These are phyloP conservation scores for Pseudocercospora crystallina DNA, from an alignment of 2,329 filamentous ascomycete species.

Conservation along the genomic window DNA sequence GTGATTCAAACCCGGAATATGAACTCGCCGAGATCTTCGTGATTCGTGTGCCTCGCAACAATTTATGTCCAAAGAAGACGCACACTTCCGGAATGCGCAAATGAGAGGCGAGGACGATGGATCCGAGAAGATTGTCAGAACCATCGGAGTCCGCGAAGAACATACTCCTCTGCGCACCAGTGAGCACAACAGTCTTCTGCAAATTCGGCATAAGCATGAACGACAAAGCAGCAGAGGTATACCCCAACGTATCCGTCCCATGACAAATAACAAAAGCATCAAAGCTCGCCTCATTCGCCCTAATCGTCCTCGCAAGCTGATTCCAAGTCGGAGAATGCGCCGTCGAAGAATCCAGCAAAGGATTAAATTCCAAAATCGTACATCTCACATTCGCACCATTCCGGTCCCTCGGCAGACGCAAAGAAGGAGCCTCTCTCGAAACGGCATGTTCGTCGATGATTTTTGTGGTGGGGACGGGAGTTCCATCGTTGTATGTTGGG, in stretches of 20 bases:
- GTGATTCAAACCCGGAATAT: constrained; percentile 83
- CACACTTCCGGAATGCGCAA: constrained; percentile 93
- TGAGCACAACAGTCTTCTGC: constrained; percentile 87
- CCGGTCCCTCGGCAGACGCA: constrained; percentile 76
- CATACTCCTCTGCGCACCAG: constrained; percentile 71
- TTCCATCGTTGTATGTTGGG: constrained; percentile 81
- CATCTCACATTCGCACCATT: constrained; percentile 82
- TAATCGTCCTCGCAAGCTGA: constrained; percentile 75
- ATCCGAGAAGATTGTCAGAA: constrained; percentile 84
- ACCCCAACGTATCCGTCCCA: constrained; percentile 83
- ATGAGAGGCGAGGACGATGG: constrained; percentile 84
- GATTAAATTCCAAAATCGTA: constrained; percentile 78
- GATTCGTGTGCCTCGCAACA: constrained; percentile 84
- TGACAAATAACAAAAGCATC: constrained; percentile 91
- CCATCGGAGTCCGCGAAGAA: constrained; percentile 88
- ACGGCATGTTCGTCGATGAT: constrained; percentile 28
- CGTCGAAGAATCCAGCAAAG: constrained; percentile 83
- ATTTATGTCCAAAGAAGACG: constrained; percentile 87
- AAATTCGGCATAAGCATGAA: constrained; percentile 85
- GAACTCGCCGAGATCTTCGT: constrained; percentile 85
- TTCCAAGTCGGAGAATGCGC: constrained; percentile 86
- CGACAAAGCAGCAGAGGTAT: constrained; percentile 84
- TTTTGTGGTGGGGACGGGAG: constrained; percentile 40
- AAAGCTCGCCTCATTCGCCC: constrained; percentile 82
- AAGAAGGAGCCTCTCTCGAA: constrained; percentile 54